Evolutionary conservation across 306 rosid genomes (phyloP).

Genomic region (Mimosa bimucronata): DNA sequence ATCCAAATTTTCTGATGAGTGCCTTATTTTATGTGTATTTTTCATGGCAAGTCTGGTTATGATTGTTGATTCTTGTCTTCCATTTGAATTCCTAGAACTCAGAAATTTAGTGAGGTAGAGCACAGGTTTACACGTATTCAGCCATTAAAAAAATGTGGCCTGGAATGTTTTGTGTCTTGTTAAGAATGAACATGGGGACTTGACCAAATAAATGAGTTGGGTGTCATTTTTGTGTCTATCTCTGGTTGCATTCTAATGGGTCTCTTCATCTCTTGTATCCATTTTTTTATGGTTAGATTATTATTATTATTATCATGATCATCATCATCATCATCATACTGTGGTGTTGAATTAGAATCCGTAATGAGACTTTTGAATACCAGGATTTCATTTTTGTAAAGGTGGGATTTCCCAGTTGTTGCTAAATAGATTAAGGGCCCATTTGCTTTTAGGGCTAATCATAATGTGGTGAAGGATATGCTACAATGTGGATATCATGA

Average conservation of each 20-base stretch:
- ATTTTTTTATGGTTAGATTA: not conserved
- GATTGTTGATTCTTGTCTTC: constrained; percentile 36
- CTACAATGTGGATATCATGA: not conserved
- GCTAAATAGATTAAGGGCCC: not conserved
- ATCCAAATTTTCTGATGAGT: constrained; percentile 6
- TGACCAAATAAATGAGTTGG: constrained; percentile 19
- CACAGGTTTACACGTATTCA: constrained; percentile 25
- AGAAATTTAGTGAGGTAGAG: constrained; percentile 32
- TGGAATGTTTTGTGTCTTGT: constrained; percentile 22
- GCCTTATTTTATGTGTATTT: constrained; percentile 7
- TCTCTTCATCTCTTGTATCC: not conserved
- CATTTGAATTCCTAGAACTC: constrained; percentile 28
- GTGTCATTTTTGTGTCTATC: not conserved
- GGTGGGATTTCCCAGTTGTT: not conserved
- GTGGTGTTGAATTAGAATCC: not conserved
- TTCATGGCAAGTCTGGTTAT: constrained; percentile 35
- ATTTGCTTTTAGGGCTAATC: not conserved
- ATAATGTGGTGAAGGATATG: not conserved
- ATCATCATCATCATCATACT: no score
- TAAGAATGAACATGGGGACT: constrained; percentile 21
- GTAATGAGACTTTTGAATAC: not conserved
- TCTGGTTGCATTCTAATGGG: constrained; percentile 19
- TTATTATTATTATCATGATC: not conserved
- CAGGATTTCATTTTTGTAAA: no score
- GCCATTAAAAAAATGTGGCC: constrained; percentile 31